phyloP scores from a whole-genome alignment of 2,329 filamentous ascomycete species.

The Aspergillus piperis region DNA sequence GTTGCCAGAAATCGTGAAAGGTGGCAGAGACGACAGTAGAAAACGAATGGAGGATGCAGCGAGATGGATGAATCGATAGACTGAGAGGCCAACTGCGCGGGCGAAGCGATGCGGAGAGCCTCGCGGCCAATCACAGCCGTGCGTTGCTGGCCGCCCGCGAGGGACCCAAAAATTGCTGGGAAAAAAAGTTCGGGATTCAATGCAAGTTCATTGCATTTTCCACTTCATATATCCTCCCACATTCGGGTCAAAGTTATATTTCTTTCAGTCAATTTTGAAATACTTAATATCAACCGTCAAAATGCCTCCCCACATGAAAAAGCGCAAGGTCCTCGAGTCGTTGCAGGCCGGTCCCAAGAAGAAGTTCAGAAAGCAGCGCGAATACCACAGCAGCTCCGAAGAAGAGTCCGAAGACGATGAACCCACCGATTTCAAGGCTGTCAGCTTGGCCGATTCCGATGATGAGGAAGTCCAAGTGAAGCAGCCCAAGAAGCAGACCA shows the following conservation, averaged over 20 bases:
- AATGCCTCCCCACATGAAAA: conserved; percentile 40
- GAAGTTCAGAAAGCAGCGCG: conserved; percentile 63
- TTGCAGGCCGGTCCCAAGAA: conserved; percentile 56
- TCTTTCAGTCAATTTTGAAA: conserved; percentile 6
- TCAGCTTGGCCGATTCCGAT: conserved; percentile 52
- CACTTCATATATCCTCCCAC: conserved; percentile 2
- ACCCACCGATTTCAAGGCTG: conserved; percentile 50
- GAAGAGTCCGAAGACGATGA: conserved; percentile 56
- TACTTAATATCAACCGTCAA: conserved; percentile 27
- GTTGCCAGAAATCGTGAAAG: background rate
- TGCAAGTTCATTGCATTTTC: background rate
- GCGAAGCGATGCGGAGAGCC: conserved; percentile 30
- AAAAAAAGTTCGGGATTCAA: conserved; percentile 20
- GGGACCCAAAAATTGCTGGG: conserved; percentile 28
- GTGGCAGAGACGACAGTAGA: conserved; percentile 8
- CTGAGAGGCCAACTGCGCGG: conserved; percentile 13
- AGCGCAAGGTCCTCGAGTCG: conserved; percentile 62
- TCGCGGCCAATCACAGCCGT: conserved; percentile 35
- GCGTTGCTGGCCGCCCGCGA: conserved; percentile 31
- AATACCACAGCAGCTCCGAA: conserved; percentile 65
- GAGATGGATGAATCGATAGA: background rate
- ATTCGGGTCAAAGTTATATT: background rate
- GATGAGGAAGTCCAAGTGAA: conserved; percentile 37
- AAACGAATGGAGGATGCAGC: conserved; percentile 25
- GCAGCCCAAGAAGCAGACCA: conserved; percentile 24